phyloP scores from a whole-genome alignment of 2,329 filamentous ascomycete species.

The Epichloe amarillans region DNA sequence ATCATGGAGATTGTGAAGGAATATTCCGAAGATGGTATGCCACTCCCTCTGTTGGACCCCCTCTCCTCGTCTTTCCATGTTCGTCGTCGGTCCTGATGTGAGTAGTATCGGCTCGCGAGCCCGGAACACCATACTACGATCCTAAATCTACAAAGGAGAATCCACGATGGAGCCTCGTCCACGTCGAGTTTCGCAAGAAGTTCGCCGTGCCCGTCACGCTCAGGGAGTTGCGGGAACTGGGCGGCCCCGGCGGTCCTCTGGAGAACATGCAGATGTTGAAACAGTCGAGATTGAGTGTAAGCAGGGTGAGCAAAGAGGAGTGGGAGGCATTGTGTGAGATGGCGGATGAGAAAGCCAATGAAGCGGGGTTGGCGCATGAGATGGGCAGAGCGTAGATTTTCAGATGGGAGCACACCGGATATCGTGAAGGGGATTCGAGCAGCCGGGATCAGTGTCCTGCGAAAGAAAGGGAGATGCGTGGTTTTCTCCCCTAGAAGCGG shows the following conservation, averaged over 20 bases:
- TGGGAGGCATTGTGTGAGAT: conserved; percentile 50
- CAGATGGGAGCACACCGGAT: background rate
- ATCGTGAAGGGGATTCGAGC: background rate
- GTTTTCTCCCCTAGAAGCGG: too few relatives aligned
- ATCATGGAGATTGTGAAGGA: conserved; percentile 82
- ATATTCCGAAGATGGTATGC: conserved; percentile 59
- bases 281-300: conserved; percentile 71
- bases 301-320: conserved; percentile 48
- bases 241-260: conserved; percentile 41
- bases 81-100: background rate
- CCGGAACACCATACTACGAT: conserved; percentile 63
- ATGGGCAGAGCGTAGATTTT: conserved; percentile 4
- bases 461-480: background rate
- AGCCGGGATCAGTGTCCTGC: background rate
- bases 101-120: conserved; percentile 19
- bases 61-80: background rate
- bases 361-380: conserved; percentile 25
- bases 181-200: conserved; percentile 77
- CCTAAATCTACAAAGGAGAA: conserved; percentile 46
- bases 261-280: conserved; percentile 73
- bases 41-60: too few relatives aligned
- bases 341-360: conserved; percentile 29
- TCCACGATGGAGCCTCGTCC: conserved; percentile 70
- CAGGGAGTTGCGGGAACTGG: conserved; percentile 55
- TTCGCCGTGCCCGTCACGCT: conserved; percentile 59